phyloP scores from a whole-genome alignment of 164 flowering plant genomes.

The Nelumbo lutea region DNA sequence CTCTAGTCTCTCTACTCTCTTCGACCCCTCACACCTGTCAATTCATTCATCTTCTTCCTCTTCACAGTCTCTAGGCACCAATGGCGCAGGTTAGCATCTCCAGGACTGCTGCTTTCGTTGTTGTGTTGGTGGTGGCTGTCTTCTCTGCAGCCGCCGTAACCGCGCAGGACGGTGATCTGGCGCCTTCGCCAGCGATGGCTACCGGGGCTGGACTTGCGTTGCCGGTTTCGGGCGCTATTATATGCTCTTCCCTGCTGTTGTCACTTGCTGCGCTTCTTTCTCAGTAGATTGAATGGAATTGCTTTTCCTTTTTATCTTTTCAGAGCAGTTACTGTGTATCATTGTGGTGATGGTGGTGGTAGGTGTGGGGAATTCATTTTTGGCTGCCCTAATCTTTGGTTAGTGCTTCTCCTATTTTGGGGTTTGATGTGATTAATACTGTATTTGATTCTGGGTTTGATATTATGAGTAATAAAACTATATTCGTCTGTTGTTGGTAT shows the following conservation, averaged over 20 bases:
- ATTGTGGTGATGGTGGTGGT: background rate
- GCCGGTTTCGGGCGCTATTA: background rate
- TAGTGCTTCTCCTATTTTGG: background rate
- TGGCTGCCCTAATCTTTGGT: background rate
- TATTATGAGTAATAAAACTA: too few relatives aligned
- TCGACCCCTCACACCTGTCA: background rate
- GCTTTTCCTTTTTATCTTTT: too few relatives aligned
- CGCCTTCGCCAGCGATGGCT: background rate
- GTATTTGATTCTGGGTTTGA: too few relatives aligned
- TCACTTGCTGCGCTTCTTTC: background rate
- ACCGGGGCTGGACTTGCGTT: constrained; percentile 1
- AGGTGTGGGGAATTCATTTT: background rate
- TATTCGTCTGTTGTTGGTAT: too few relatives aligned
- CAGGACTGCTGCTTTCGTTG: background rate
- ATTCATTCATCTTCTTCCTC: background rate
- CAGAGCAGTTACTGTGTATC: background rate
- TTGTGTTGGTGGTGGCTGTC: background rate
- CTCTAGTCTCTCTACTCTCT: background rate
- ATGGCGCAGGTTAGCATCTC: background rate
- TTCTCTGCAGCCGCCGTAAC: background rate
- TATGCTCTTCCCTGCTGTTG: background rate
- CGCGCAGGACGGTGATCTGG: background rate
- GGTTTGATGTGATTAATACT: background rate
- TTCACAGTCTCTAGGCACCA: background rate
- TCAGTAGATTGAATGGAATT: background rate